Evolutionary conservation across 371 early-diverging fungal species (phyloP).

Genomic region (Rhizopus stolonifer): DNA sequence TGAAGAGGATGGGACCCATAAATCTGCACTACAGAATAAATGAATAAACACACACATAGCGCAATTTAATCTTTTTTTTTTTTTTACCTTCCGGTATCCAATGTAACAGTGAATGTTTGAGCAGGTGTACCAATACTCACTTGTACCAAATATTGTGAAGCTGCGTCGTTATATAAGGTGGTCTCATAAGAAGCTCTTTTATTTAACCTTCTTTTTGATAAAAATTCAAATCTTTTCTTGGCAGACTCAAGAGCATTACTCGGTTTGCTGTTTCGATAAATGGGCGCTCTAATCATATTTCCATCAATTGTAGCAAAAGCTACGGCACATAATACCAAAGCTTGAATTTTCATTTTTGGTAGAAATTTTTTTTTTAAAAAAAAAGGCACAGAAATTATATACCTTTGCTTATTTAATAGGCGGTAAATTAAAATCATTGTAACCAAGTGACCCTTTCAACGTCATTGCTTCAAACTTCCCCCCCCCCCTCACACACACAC

Average conservation of each 20-base stretch:
- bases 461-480: too few relatives aligned
- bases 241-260: constrained; percentile 14
- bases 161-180: constrained; percentile 38
- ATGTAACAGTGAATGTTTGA: constrained; percentile 40
- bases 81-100: constrained; percentile 48
- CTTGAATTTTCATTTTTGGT: constrained; percentile 17
- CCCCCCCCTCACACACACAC: too few relatives aligned
- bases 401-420: background rate
- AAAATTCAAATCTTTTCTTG: constrained; percentile 7
- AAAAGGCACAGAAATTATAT: constrained; percentile 1
- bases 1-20: constrained; percentile 42
- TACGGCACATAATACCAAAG: constrained; percentile 2
- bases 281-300: constrained; percentile 14
- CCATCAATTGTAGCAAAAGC: constrained; percentile 9
- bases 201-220: constrained; percentile 6
- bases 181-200: constrained; percentile 16
- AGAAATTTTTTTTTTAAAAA: constrained; percentile 1
- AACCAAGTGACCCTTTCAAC: too few relatives aligned
- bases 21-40: constrained; percentile 31
- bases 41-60: constrained; percentile 26
- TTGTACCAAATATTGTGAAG: constrained; percentile 38
- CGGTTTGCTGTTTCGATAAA: constrained; percentile 11
- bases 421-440: too few relatives aligned
- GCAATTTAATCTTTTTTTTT: constrained; percentile 17
- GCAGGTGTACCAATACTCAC: constrained; percentile 43